These are phyloP conservation scores for Clarireedia hainanense DNA, from an alignment of 2,329 filamentous ascomycete species.

Conservation along the genomic window DNA sequence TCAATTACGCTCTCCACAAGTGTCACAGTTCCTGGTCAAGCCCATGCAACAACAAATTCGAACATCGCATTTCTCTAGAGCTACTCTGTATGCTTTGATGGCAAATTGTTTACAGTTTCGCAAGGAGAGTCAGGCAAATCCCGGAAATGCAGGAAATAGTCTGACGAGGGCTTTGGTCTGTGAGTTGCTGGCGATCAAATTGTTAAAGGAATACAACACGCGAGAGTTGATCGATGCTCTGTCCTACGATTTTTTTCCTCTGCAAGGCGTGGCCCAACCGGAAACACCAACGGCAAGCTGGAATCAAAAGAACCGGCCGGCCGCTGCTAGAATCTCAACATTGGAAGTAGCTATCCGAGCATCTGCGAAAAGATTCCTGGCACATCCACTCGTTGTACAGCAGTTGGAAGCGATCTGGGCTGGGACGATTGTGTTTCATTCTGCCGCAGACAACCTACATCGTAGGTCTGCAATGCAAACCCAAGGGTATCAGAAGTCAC, in stretches of 20 bases:
- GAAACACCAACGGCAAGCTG: conserved; percentile 31
- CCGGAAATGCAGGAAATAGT: conserved; percentile 76
- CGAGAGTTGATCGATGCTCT: conserved; percentile 88
- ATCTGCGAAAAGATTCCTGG: conserved; percentile 84
- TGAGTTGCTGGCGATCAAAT: conserved; percentile 81
- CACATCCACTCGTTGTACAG: conserved; percentile 85
- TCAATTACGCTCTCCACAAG: conserved; percentile 87
- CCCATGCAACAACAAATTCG: conserved; percentile 89
- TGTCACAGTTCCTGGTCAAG: conserved; percentile 92
- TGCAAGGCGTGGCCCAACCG: conserved; percentile 65
- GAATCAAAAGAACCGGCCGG: conserved; percentile 34
- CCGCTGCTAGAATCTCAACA: conserved; percentile 73
- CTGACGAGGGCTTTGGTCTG: conserved; percentile 81
- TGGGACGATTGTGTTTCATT: conserved; percentile 90
- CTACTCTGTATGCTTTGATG: conserved; percentile 82
- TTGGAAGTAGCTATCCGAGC: conserved; percentile 89
- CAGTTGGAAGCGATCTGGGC: conserved; percentile 98
- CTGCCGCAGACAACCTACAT: conserved; percentile 77
- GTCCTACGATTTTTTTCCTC: conserved; percentile 89
- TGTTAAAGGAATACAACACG: conserved; percentile 83
- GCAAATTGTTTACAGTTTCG: conserved; percentile 90
- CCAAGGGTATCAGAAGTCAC: conserved; percentile 12
- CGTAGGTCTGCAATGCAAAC: conserved; percentile 16
- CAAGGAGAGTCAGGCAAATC: conserved; percentile 76
- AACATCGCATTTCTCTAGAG: conserved; percentile 73